These are phyloP conservation scores for Zygoascus ofunaensis DNA, from an alignment of 805 yeast genomes.

Conservation along the genomic window DNA sequence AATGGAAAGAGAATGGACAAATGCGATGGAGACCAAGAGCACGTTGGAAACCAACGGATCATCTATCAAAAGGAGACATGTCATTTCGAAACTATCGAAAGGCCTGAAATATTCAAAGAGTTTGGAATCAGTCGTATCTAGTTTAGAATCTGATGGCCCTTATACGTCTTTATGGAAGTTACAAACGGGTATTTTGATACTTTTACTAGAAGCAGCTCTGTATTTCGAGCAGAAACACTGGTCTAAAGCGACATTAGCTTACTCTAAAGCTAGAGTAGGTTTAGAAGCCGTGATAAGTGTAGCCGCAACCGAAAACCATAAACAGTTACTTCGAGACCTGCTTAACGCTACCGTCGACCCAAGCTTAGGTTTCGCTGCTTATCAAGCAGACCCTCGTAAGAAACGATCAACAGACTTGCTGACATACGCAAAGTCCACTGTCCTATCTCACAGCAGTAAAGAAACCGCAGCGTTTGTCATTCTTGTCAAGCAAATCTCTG, in stretches of 20 bases:
- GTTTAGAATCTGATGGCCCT: constrained; percentile 11
- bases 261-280: constrained; percentile 53
- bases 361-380: constrained; percentile 45
- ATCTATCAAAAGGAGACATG: constrained; percentile 35
- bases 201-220: constrained; percentile 45
- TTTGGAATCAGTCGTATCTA: constrained; percentile 33
- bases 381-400: constrained; percentile 30
- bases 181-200: constrained; percentile 23
- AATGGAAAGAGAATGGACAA: constrained; percentile 71
- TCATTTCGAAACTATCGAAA: constrained; percentile 59
- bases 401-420: constrained; percentile 39
- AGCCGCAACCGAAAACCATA: constrained; percentile 8
- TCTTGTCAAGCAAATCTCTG: constrained; percentile 26
- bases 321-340: constrained; percentile 43
- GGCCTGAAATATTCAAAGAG: constrained; percentile 31
- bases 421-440: constrained; percentile 39
- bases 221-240: constrained; percentile 49
- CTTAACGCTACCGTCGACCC: constrained; percentile 57
- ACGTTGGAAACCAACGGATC: constrained; percentile 46
- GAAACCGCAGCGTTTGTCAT: constrained; percentile 29
- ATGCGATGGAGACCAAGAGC: constrained; percentile 54
- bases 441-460: constrained; percentile 23
- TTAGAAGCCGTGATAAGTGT: constrained; percentile 42
- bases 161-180: constrained; percentile 14
- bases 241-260: constrained; percentile 41